Conservation (phyloP, 2,329 filamentous ascomycete genomes). For the Aspergillus sp. region DNA sequence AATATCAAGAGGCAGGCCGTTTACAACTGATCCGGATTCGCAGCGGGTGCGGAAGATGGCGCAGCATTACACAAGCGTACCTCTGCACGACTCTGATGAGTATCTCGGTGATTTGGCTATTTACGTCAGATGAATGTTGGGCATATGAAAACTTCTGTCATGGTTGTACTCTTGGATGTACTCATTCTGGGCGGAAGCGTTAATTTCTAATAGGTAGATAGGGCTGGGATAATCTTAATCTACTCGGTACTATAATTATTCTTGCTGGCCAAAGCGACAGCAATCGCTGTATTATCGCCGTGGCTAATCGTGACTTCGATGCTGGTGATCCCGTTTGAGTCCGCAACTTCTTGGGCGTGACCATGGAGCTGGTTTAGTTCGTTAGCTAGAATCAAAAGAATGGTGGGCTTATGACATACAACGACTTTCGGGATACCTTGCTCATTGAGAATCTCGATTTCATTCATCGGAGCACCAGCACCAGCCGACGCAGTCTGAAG, state of each 20-base stretch:
- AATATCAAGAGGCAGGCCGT: slow-evolving; percentile 10
- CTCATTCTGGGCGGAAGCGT: neutral
- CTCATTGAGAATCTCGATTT: slow-evolving; percentile 16
- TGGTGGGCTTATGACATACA: slow-evolving; percentile 1
- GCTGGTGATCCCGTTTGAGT: slow-evolving; percentile 5
- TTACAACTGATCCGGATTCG: slow-evolving; percentile 24
- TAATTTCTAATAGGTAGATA: neutral
- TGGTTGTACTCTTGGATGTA: too few relatives aligned
- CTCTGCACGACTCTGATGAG: slow-evolving; percentile 16
- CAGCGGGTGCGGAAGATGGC: slow-evolving; percentile 22
- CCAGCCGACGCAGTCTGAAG: slow-evolving; percentile 14
- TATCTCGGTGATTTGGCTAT: slow-evolving; percentile 22
- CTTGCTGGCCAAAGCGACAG: slow-evolving; percentile 9
- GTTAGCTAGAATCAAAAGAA: neutral
- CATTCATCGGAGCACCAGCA: slow-evolving; percentile 14
- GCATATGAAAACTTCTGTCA: neutral
- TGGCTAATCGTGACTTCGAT: slow-evolving; percentile 15
- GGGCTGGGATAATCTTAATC: neutral
- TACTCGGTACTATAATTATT: neutral
- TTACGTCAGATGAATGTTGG: slow-evolving; percentile 14
- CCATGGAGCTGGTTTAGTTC: slow-evolving; percentile 8
- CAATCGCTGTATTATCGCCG: slow-evolving; percentile 7
- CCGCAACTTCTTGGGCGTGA: slow-evolving; percentile 9
- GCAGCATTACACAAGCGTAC: slow-evolving; percentile 16
- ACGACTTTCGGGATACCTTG: slow-evolving; percentile 12